phyloP scores from a whole-genome alignment of 352 stramenopile species.

The Globisporangium okanoganense region DNA sequence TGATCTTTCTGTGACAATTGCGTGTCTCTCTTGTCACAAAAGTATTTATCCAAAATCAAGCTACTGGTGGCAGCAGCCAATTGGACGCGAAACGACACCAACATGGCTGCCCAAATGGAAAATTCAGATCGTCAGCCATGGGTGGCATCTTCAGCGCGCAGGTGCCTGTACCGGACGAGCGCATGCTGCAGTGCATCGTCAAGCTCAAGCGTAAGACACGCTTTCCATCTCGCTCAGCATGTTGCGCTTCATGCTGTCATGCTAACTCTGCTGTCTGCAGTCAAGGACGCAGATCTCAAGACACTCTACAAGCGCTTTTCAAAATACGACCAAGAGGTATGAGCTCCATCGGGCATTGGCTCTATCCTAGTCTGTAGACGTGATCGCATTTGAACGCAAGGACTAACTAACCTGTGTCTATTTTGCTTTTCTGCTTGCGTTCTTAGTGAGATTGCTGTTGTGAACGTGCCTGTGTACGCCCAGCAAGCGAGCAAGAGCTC shows the following conservation, averaged over 20 bases:
- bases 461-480: no score
- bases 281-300: conserved; percentile 53
- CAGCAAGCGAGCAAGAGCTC: not conserved
- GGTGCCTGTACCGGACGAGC: conserved; percentile 53
- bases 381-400: no score
- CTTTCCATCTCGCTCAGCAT: not conserved
- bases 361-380: no score
- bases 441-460: not conserved
- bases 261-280: conserved; percentile 17
- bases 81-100: not conserved
- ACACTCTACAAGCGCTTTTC: conserved; percentile 56
- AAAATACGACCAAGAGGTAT: conserved; percentile 64
- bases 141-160: conserved; percentile 41
- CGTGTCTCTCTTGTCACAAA: conserved; percentile 5
- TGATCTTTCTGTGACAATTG: not conserved
- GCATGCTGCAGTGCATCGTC: conserved; percentile 66
- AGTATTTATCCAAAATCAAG: not conserved
- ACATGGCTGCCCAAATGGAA: not conserved
- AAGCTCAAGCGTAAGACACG: conserved; percentile 49
- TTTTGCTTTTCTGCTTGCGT: not conserved
- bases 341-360: not conserved
- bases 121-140: conserved; percentile 21
- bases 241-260: not conserved
- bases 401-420: no score
- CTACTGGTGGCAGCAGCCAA: conserved; percentile 4